Evolutionary conservation across 192 early-diverging fungal species (phyloP).

Genomic region (Linnemannia zychae): DNA sequence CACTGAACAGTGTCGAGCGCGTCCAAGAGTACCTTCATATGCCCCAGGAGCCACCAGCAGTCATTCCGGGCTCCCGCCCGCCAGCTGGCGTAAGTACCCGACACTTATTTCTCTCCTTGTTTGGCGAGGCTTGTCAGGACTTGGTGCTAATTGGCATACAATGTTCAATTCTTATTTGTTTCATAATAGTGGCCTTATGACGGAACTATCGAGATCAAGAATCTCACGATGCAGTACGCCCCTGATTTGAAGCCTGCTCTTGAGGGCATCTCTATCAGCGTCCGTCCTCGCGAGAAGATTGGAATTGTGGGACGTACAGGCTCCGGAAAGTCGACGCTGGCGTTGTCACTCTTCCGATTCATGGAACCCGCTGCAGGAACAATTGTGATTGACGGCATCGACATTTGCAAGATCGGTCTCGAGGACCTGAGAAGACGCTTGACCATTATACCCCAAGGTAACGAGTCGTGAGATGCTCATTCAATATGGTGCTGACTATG

Average conservation of each 20-base stretch:
- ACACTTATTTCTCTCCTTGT: not conserved
- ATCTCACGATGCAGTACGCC: slow-evolving; percentile 84
- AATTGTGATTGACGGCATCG: slow-evolving; percentile 84
- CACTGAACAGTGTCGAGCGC: slow-evolving; percentile 89
- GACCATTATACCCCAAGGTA: slow-evolving; percentile 92
- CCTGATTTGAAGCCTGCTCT: slow-evolving; percentile 79
- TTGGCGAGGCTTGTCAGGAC: not conserved
- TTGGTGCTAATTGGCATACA: not conserved
- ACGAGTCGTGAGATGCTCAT: not conserved
- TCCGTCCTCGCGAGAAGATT: slow-evolving; percentile 81
- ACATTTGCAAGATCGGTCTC: slow-evolving; percentile 81
- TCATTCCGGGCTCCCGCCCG: slow-evolving; percentile 63
- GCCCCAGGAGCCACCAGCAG: slow-evolving; percentile 80
- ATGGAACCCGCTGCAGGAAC: slow-evolving; percentile 76
- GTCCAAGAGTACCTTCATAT: slow-evolving; percentile 84
- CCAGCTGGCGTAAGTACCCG: slow-evolving; percentile 64
- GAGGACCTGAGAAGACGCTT: slow-evolving; percentile 83
- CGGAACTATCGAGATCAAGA: slow-evolving; percentile 78
- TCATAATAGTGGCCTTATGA: slow-evolving; percentile 74
- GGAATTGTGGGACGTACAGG: slow-evolving; percentile 96
- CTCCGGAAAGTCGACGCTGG: slow-evolving; percentile 88
- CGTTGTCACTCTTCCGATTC: slow-evolving; percentile 84
- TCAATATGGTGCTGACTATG: not conserved
- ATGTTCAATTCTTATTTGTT: not conserved
- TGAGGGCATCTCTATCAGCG: slow-evolving; percentile 75